Percentiles rank a stretch among this genome's conserved stretches.
phyloP scores from a whole-genome alignment of 1,139 yeast genomes.

The Kluyveromyces sp. region DNA sequence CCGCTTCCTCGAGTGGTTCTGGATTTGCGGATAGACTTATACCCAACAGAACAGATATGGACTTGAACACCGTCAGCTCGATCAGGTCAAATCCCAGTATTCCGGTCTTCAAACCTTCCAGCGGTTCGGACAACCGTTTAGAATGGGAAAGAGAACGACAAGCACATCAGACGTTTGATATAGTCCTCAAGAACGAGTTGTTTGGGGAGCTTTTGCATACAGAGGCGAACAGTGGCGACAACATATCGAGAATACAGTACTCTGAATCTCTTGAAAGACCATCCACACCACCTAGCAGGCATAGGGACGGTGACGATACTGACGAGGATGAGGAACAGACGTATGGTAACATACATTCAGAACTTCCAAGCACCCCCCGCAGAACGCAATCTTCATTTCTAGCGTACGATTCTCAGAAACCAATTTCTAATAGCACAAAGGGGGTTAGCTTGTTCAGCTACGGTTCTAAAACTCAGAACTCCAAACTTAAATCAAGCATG shows the following conservation, averaged over 20 bases:
- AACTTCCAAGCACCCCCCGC: slow-evolving; percentile 6
- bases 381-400: not conserved
- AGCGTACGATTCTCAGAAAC: slow-evolving; percentile 21
- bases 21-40: slow-evolving; percentile 74
- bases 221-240: slow-evolving; percentile 23
- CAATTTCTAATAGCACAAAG: slow-evolving; percentile 45
- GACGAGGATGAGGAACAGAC: slow-evolving; percentile 7
- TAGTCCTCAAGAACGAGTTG: slow-evolving; percentile 79
- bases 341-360: not conserved
- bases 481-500: not conserved
- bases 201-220: slow-evolving; percentile 69
- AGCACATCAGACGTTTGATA: slow-evolving; percentile 80
- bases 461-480: slow-evolving; percentile 60
- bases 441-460: slow-evolving; percentile 58
- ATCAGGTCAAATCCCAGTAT: slow-evolving; percentile 46
- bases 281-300: slow-evolving; percentile 22
- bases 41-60: slow-evolving; percentile 79
- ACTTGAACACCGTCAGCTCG: slow-evolving; percentile 77
- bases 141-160: slow-evolving; percentile 68
- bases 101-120: slow-evolving; percentile 18
- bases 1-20: slow-evolving; percentile 17
- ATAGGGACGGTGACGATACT: slow-evolving; percentile 5
- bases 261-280: slow-evolving; percentile 18
- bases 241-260: slow-evolving; percentile 27
- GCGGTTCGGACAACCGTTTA: slow-evolving; percentile 49